These are phyloP conservation scores for Alternaria triticimaculans DNA, from an alignment of 2,329 filamentous ascomycete genomes.

Conservation along the genomic window DNA sequence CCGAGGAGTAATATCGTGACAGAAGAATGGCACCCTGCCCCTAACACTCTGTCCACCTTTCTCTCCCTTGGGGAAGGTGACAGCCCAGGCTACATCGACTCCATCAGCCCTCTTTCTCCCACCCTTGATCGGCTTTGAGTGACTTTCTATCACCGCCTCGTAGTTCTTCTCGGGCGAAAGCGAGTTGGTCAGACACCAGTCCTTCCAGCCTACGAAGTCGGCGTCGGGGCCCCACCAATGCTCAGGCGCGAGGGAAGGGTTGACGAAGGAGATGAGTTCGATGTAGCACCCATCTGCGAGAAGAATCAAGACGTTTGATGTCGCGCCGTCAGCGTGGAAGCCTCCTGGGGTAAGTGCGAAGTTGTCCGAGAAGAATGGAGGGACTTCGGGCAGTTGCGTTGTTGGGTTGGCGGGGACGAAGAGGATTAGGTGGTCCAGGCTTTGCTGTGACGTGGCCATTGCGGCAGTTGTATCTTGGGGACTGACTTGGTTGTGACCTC, in stretches of 20 bases:
- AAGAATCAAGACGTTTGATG: conserved; percentile 69
- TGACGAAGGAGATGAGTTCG: conserved; percentile 69
- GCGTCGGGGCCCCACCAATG: conserved; percentile 66
- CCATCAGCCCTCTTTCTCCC: conserved; percentile 64
- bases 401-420: conserved; percentile 65
- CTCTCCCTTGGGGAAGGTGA: conserved; percentile 58
- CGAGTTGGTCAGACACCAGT: conserved; percentile 56
- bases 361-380: conserved; percentile 59
- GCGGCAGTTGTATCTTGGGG: neutral
- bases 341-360: conserved; percentile 69
- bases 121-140: conserved; percentile 59
- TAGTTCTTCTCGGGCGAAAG: conserved; percentile 20
- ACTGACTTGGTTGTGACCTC: neutral
- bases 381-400: conserved; percentile 39
- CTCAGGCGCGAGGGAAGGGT: conserved; percentile 52
- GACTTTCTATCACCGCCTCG: conserved; percentile 44
- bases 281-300: conserved; percentile 70
- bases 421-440: conserved; percentile 70
- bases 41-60: conserved; percentile 44
- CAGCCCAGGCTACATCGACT: conserved; percentile 64
- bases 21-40: conserved; percentile 66
- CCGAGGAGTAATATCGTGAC: conserved; percentile 65
- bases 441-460: conserved; percentile 17
- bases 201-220: conserved; percentile 65
- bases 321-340: conserved; percentile 63